Evolutionary conservation across 176 grass and related monocot species (phyloP), one percentile per base, ranked within the genome.

Genomic region (Tillandsia fasciculata): DNA sequence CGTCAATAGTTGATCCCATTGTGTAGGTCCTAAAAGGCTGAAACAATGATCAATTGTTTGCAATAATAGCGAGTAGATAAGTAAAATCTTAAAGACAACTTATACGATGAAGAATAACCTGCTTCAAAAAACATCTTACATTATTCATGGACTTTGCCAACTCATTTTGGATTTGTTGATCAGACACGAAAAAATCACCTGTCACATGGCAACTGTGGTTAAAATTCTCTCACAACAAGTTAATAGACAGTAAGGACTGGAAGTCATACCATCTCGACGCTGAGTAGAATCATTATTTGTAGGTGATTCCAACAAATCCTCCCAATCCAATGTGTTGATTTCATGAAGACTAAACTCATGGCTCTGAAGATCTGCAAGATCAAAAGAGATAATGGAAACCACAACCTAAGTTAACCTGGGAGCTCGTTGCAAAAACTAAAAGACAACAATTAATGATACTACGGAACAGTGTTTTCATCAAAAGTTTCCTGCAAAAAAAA

Each of bases 271-370:
- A 48, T 83, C 70, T 72, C 53, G 53, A 72, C 14, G 18, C 51
- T 64, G 24, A 23, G 63, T 13, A 81, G 83, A 52, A 74, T 72
- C 67, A 11, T 79, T 72, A 52, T 78, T 26, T 79, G 71, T 78
- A 15, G 86, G 81, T 74, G 84, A 81, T 66, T 84, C 84, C 57
- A 97, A 79, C 48, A 99, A 64, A 68, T 90, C 87, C 23, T 77
- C 89, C 94, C 94, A 99, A 69, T 80, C 83, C 54, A 93, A 79
- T 51, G 70, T 82, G 69, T 86, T 86, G 51, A 86, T 81, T 26
- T 85, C 85, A 52, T 88, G 88, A 58, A 92, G 85, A 78, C 71
- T 96, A 56, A 83, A 96, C 78, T 83, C 88, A 56, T 79, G 81
- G 56, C 81, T 70, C 2, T 67, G 65, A 65, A 73, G 69, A 53